Base-by-base conservation (phyloP, 495 filamentous ascomycete genomes). In the Trichoderma gamsii region DNA sequence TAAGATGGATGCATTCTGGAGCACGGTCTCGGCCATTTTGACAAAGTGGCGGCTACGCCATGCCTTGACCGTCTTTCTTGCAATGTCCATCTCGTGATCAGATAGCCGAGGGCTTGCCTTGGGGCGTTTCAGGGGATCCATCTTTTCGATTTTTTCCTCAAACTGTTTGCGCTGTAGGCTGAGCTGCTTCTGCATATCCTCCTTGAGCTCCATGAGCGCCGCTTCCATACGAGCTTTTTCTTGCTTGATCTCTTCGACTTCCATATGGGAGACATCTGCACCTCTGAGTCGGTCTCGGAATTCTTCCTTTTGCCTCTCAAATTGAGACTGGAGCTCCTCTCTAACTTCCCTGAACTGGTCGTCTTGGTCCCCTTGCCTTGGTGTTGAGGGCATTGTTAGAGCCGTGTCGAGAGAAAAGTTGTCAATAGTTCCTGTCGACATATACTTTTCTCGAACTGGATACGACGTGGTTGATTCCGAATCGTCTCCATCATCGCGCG, bases 341-440 rank as follows among this genome's bases (percentile, higher is more conserved):
- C 88, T 86, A 49, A 91, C 88, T 65, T 89, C 84, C 66, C 87
- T 85, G 65, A 97, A 77, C 61, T 85, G 84, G 43, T 92, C 88
- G 59, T 92, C 91, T 6, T 82, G 81, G 63, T 94, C 93, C 32
- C 86, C 87, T 56, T 87, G 88, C 65, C 87, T 91, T 44, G 95
- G 94, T 2, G 93, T 97, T 1, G 92, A 93, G 7, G 96, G 95
- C 82, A 97, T 90, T 2, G 95, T 99, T 51, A 98, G 84, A 2
- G 88, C 88, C 4, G 96, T 99, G 72, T 99, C 95, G 27, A 98
- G 83, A 16, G 96, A 98, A 73, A 98, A 95, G 76, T 97, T 97
- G 75, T 99, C 95, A 49, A 97, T 83, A 4, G 96, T 99, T 16
- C 93, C 93, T 74, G 90, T 95, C 4, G 93, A 97, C 83, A 96